A percentile compares a stretch with the other conserved stretches of the same genome.
These are phyloP conservation scores for Actinomortierella ambigua DNA, from an alignment of 371 early-diverging fungal species.

Conservation along the genomic window DNA sequence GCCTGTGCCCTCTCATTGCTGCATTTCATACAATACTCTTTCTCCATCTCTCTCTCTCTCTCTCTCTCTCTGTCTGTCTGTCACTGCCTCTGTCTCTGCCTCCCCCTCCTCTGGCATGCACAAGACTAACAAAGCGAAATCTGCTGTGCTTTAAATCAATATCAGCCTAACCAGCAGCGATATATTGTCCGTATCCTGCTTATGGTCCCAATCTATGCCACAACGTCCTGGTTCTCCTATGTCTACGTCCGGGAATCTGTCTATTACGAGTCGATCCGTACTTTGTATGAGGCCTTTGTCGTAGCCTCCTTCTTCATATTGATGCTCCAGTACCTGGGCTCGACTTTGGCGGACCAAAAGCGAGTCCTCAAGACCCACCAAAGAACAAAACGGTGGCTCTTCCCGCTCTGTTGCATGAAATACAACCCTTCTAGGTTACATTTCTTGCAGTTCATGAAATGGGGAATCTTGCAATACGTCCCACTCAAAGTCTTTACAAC, in stretches of 20 bases:
- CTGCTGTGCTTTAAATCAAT: not conserved
- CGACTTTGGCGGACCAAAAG: conserved; percentile 48
- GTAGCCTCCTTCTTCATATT: conserved; percentile 63
- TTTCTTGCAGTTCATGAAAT: conserved; percentile 59
- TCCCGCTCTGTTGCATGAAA: conserved; percentile 63
- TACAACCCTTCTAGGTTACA: conserved; percentile 67
- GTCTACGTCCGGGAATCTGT: conserved; percentile 64
- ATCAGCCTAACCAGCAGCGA: conserved; percentile 58
- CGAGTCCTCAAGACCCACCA: conserved; percentile 32
- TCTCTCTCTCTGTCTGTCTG: not conserved
- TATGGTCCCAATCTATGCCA: conserved; percentile 75
- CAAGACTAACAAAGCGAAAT: not conserved
- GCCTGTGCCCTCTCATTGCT: not conserved
- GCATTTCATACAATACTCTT: not conserved
- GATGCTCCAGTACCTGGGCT: conserved; percentile 67
- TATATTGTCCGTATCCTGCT: conserved; percentile 68
- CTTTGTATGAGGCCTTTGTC: conserved; percentile 70
- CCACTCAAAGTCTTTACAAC: conserved; percentile 60
- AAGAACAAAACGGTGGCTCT: conserved; percentile 55
- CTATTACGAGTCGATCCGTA: conserved; percentile 65
- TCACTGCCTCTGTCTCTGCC: not conserved
- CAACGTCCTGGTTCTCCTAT: conserved; percentile 68
- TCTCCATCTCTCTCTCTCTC: not conserved
- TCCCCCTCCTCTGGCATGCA: not conserved
- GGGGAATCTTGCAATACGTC: conserved; percentile 70